These are phyloP conservation scores for Rutstroemia sp. DNA, from an alignment of 2,329 filamentous ascomycete species.

Conservation along the genomic window DNA sequence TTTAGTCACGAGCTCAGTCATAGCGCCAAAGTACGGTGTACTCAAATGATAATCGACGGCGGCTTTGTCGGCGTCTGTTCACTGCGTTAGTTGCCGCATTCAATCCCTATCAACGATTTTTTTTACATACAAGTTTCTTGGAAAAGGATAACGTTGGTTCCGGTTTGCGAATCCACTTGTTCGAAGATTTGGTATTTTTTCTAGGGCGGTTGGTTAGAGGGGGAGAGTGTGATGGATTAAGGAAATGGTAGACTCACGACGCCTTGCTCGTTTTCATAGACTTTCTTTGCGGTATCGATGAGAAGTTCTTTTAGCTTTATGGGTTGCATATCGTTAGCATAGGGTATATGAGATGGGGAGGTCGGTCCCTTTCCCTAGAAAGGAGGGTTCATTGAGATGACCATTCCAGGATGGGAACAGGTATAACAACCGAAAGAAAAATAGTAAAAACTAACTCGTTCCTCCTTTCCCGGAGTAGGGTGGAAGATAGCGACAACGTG, in stretches of 20 bases:
- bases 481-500: slow-evolving; percentile 1
- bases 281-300: neutral
- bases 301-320: neutral
- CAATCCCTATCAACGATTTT: neutral
- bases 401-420: neutral
- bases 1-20: neutral
- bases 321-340: neutral
- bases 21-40: neutral
- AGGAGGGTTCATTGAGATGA: too few relatives aligned
- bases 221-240: neutral
- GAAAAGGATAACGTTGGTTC: neutral
- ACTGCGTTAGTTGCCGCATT: neutral
- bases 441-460: neutral
- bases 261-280: neutral
- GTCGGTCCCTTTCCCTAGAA: too few relatives aligned
- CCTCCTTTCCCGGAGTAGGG: neutral
- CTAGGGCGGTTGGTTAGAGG: neutral
- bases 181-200: slow-evolving; percentile 2
- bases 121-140: neutral
- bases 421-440: neutral
- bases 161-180: neutral
- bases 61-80: neutral
- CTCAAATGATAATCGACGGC: neutral
- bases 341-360: neutral
- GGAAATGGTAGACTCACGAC: neutral